Percentiles rank a stretch among this genome's conserved stretches.
phyloP scores from a whole-genome alignment of 2,329 filamentous ascomycete species.

The Fusarium robinianum region DNA sequence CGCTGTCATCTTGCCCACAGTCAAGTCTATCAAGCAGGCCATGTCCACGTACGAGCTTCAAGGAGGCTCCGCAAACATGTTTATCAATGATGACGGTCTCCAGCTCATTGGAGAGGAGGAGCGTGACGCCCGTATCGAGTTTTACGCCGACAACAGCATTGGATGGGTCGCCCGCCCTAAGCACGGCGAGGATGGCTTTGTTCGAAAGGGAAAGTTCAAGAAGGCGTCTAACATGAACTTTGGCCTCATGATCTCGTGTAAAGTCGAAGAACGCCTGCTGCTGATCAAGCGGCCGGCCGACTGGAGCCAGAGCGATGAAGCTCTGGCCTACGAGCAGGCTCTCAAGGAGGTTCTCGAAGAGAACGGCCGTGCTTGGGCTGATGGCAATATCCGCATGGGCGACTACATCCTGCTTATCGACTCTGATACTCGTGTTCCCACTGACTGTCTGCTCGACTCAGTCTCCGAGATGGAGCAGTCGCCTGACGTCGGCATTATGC shows the following conservation, averaged over 20 bases:
- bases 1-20: slow-evolving; percentile 75
- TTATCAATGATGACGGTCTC: slow-evolving; percentile 76
- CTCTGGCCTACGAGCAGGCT: slow-evolving; percentile 65
- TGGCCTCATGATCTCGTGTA: slow-evolving; percentile 68
- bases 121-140: slow-evolving; percentile 65
- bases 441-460: slow-evolving; percentile 77
- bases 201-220: slow-evolving; percentile 68
- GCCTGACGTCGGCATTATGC: slow-evolving; percentile 77
- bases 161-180: slow-evolving; percentile 70
- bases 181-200: slow-evolving; percentile 66
- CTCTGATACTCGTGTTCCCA: slow-evolving; percentile 77
- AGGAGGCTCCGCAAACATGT: slow-evolving; percentile 77
- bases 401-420: slow-evolving; percentile 79
- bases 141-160: slow-evolving; percentile 70
- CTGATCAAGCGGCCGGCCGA: slow-evolving; percentile 58
- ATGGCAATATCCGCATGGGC: slow-evolving; percentile 83
- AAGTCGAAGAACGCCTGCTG: slow-evolving; percentile 70
- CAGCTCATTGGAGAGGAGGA: slow-evolving; percentile 68
- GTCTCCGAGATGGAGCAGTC: slow-evolving; percentile 83
- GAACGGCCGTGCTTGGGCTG: slow-evolving; percentile 75
- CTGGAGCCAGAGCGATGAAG: slow-evolving; percentile 73
- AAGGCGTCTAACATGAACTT: slow-evolving; percentile 78
- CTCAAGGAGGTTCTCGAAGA: slow-evolving; percentile 69
- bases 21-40: slow-evolving; percentile 76
- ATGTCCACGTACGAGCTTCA: slow-evolving; percentile 78